These are phyloP conservation scores for Aquilaria sinensis DNA, from an alignment of 345 rosid genomes.

Conservation along the genomic window DNA sequence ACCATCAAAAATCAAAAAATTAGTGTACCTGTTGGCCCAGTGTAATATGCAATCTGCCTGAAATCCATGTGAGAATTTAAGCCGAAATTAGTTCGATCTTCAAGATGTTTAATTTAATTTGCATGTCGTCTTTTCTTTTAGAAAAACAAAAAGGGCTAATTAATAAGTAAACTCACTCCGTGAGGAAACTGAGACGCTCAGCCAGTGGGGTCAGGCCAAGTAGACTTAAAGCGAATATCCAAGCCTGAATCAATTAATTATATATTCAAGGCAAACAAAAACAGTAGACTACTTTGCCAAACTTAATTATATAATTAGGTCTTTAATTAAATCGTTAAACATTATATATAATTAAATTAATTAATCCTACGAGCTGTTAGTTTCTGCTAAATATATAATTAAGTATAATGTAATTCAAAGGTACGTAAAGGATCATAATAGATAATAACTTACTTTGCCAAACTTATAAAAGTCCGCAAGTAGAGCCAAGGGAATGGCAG, in stretches of 20 bases:
- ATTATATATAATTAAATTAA: too few relatives aligned
- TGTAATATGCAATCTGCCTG: constrained; percentile 90
- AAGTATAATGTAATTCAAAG: background rate
- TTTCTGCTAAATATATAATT: too few relatives aligned
- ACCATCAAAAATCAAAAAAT: background rate
- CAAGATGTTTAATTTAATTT: too few relatives aligned
- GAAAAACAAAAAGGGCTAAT: background rate
- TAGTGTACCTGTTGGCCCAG: constrained; percentile 84
- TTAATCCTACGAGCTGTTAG: too few relatives aligned
- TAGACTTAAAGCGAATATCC: constrained; percentile 83
- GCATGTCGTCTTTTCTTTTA: too few relatives aligned
- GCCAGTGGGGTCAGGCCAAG: constrained; percentile 77
- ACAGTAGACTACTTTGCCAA: background rate
- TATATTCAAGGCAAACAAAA: background rate
- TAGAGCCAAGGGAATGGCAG: constrained; percentile 46
- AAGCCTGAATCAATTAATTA: constrained; percentile 27
- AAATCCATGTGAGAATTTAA: background rate
- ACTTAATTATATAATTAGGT: background rate
- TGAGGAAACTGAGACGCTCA: constrained; percentile 85
- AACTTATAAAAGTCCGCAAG: constrained; percentile 31
- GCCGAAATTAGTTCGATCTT: too few relatives aligned
- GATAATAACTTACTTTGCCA: constrained; percentile 31
- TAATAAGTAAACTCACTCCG: constrained; percentile 48
- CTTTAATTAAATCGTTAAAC: too few relatives aligned
- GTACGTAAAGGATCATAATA: background rate